Percentiles rank a stretch among this genome's conserved stretches.
Conservation (phyloP, 805 yeast species). For the Wickerhamomyces rabaulensis region DNA sequence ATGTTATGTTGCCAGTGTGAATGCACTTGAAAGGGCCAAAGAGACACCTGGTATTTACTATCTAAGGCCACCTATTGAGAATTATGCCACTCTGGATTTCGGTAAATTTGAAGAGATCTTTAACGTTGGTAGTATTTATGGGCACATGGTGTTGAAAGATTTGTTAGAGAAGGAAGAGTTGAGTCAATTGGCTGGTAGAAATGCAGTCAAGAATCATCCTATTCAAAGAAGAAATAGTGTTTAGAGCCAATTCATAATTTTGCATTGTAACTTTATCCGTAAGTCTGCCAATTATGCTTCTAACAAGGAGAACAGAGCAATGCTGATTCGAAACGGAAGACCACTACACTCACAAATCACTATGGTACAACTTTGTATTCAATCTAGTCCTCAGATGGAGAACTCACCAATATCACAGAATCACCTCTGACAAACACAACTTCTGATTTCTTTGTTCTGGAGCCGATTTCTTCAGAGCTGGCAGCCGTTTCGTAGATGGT, state of each 20-base stretch:
- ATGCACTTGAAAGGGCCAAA: constrained; percentile 86
- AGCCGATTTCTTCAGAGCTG: constrained; percentile 29
- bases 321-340: too few relatives aligned
- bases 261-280: not conserved
- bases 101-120: constrained; percentile 88
- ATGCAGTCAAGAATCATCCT: not conserved
- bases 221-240: constrained; percentile 60
- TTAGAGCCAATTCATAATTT: constrained; percentile 23
- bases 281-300: too few relatives aligned
- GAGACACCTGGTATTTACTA: constrained; percentile 79
- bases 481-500: constrained; percentile 59
- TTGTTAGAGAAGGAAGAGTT: constrained; percentile 49
- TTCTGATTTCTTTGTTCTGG: constrained; percentile 54
- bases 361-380: too few relatives aligned
- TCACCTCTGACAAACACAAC: constrained; percentile 98
- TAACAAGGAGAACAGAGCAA: too few relatives aligned
- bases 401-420: constrained; percentile 79
- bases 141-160: constrained; percentile 48
- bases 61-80: constrained; percentile 90
- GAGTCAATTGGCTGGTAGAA: constrained; percentile 58
- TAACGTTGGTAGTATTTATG: constrained; percentile 73
- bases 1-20: constrained; percentile 93
- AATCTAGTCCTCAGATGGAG: constrained; percentile 29
- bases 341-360: too few relatives aligned
- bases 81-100: constrained; percentile 87